A percentile compares a stretch with the other conserved stretches of the same genome.
Conservation (phyloP, 352 stramenopile genomes). For the Phytophthora sansomeana region DNA sequence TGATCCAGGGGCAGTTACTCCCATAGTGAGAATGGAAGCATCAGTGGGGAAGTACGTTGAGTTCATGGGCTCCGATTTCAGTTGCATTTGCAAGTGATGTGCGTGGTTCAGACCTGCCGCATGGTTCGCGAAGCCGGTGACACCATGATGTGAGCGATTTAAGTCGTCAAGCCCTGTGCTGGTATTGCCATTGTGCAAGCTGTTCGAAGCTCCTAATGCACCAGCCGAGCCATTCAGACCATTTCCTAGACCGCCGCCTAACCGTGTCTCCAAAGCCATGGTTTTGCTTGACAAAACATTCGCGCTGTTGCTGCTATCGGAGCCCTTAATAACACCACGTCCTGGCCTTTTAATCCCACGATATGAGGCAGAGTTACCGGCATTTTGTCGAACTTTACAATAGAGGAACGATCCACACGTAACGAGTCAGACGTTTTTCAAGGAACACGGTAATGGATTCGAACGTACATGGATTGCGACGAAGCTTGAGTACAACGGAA, state of each 20-base stretch:
- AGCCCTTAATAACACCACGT: conserved; percentile 54
- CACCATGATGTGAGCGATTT: conserved; percentile 37
- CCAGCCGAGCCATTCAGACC: conserved; percentile 35
- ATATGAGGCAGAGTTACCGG: conserved; percentile 56
- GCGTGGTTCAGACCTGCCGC: conserved; percentile 28
- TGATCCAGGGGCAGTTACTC: conserved; percentile 29
- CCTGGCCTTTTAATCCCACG: conserved; percentile 67
- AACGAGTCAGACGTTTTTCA: conserved; percentile 15
- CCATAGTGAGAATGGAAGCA: conserved; percentile 68
- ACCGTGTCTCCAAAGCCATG: conserved; percentile 72
- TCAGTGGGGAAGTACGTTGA: conserved; percentile 75
- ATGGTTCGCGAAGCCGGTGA: conserved; percentile 20
- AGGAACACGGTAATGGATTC: background rate
- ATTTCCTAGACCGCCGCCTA: conserved; percentile 54
- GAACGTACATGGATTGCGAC: conserved; percentile 81
- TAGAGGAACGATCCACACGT: conserved; percentile 4
- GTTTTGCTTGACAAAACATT: conserved; percentile 80
- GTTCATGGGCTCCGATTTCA: conserved; percentile 74
- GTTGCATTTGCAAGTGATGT: conserved; percentile 45
- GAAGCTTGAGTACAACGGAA: conserved; percentile 82
- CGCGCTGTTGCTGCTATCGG: conserved; percentile 74
- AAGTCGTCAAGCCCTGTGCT: conserved; percentile 34
- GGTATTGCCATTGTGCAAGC: conserved; percentile 28
- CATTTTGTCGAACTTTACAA: conserved; percentile 71
- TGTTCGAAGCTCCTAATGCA: conserved; percentile 25